Evolutionary conservation across 2,329 filamentous ascomycete genomes (phyloP).

Genomic region (Stemphylium beticola): DNA sequence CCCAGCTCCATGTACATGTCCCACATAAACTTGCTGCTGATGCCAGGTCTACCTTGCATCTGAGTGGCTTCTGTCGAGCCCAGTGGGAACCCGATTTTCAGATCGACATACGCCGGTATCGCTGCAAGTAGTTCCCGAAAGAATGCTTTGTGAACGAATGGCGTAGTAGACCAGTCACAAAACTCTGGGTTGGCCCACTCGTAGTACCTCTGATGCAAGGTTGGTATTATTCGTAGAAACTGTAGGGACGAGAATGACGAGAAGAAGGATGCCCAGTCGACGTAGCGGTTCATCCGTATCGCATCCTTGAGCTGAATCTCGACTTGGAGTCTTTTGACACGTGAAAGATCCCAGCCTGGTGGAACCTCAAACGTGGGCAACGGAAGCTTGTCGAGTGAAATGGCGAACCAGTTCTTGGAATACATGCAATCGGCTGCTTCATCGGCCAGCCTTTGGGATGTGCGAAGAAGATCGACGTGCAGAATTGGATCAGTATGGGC

Average conservation of each 20-base stretch:
- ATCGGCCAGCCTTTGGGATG: conserved; percentile 26
- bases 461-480: conserved; percentile 29
- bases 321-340: conserved; percentile 33
- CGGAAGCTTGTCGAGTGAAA: conserved; percentile 35
- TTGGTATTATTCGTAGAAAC: conserved; percentile 34
- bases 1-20: conserved; percentile 34
- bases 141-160: conserved; percentile 39
- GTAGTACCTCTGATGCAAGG: conserved; percentile 36
- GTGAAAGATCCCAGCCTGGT: conserved; percentile 31
- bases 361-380: conserved; percentile 29
- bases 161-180: conserved; percentile 25
- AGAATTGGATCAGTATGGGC: conserved; percentile 23
- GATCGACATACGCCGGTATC: conserved; percentile 24
- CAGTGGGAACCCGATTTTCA: conserved; percentile 26
- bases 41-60: conserved; percentile 18
- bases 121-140: conserved; percentile 34
- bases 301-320: conserved; percentile 41
- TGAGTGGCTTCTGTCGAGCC: conserved; percentile 18
- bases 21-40: conserved; percentile 19
- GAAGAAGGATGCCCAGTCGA: conserved; percentile 40
- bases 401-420: conserved; percentile 37
- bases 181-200: conserved; percentile 39
- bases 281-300: conserved; percentile 39
- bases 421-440: conserved; percentile 39
- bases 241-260: conserved; percentile 26